These are phyloP conservation scores for Aspergillus cristatus DNA, from an alignment of 495 filamentous ascomycete species.

Conservation along the genomic window DNA sequence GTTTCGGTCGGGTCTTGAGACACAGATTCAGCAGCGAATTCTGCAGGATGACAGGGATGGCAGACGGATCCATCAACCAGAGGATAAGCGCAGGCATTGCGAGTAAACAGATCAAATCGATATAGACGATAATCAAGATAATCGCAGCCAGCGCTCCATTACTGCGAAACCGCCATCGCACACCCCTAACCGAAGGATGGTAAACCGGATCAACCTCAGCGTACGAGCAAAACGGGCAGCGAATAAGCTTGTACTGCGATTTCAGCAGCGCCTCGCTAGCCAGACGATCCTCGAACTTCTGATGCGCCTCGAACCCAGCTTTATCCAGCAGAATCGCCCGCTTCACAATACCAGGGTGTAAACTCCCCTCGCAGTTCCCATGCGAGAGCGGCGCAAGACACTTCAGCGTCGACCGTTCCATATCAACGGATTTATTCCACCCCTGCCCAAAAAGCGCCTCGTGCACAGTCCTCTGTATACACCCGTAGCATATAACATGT, in stretches of 20 bases:
- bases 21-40: constrained; percentile 53
- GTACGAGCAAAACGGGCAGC: constrained; percentile 86
- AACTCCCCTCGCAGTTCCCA: constrained; percentile 60
- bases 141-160: constrained; percentile 33
- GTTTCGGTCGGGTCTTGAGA: constrained; percentile 54
- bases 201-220: constrained; percentile 79
- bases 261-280: constrained; percentile 63
- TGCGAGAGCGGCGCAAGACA: constrained; percentile 65
- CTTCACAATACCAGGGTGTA: constrained; percentile 57
- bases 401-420: constrained; percentile 58
- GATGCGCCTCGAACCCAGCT: constrained; percentile 58
- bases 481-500: constrained; percentile 81
- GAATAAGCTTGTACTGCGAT: constrained; percentile 63
- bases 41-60: constrained; percentile 32
- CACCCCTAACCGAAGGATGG: constrained; percentile 38
- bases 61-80: constrained; percentile 28
- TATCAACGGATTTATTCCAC: constrained; percentile 71
- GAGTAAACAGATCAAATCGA: constrained; percentile 45
- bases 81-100: constrained; percentile 40
- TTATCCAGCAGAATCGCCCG: constrained; percentile 59
- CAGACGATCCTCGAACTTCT: constrained; percentile 66
- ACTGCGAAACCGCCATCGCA: constrained; percentile 42
- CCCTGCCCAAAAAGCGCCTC: constrained; percentile 91
- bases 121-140: constrained; percentile 26
- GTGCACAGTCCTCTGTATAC: constrained; percentile 65